phyloP scores from a whole-genome alignment of 2,329 filamentous ascomycete species.

The Ophiostoma montium region DNA sequence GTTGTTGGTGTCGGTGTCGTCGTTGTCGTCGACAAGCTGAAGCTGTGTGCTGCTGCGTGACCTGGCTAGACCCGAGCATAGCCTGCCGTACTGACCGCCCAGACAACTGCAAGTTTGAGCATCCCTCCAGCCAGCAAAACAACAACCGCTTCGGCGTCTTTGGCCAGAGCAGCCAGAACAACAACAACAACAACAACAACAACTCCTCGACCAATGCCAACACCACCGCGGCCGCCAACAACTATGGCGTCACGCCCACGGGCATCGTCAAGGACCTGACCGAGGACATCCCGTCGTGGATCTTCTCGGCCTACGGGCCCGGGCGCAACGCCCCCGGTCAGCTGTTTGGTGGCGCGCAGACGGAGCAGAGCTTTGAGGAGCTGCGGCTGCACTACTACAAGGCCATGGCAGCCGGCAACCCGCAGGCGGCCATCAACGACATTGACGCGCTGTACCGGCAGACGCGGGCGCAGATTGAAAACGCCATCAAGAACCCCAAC shows the following conservation, averaged over 20 bases:
- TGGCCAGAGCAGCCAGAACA: slow-evolving; percentile 9
- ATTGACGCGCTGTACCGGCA: slow-evolving; percentile 47
- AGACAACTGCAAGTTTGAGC: slow-evolving; percentile 42
- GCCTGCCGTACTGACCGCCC: neutral
- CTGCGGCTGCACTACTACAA: slow-evolving; percentile 59
- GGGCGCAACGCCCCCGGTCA: slow-evolving; percentile 64
- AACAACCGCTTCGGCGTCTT: slow-evolving; percentile 42
- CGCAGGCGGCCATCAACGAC: slow-evolving; percentile 40
- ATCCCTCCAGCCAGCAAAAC: slow-evolving; percentile 29
- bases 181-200: neutral
- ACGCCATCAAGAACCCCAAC: slow-evolving; percentile 52
- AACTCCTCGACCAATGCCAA: neutral
- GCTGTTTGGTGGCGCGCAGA: slow-evolving; percentile 62
- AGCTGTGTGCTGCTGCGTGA: neutral
- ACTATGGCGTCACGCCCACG: slow-evolving; percentile 41
- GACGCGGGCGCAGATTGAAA: slow-evolving; percentile 57
- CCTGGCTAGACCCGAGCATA: neutral
- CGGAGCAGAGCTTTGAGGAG: slow-evolving; percentile 84
- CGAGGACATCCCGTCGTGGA: slow-evolving; percentile 64
- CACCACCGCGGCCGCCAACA: slow-evolving; percentile 6
- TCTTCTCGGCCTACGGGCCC: slow-evolving; percentile 75
- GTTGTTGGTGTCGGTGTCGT: neutral
- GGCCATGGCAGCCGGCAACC: slow-evolving; percentile 45
- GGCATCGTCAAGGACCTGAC: slow-evolving; percentile 53
- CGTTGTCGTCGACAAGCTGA: neutral